Base-by-base conservation (phyloP, 1,139 yeast genomes). In the Taphrina communis region DNA sequence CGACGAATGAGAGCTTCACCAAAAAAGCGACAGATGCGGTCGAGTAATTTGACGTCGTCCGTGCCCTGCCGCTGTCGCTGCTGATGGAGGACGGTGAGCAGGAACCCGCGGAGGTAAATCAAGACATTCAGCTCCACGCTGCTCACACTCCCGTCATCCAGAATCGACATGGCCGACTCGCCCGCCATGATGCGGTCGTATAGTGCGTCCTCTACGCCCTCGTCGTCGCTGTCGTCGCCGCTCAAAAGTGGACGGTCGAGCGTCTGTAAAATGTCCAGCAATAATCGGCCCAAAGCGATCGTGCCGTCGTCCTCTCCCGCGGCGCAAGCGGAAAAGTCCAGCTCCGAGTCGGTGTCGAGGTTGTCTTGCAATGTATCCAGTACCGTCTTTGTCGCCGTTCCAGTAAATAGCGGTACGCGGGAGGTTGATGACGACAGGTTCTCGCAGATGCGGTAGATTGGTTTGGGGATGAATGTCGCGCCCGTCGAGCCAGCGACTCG, bases 361-460 rank as follows among this genome's bases (percentile, higher is more conserved):
- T 36, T 39, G 25, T 58, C 50, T 17, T 61, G 65, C n/a, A 66
- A 21, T 12, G 9, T 38, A 12, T 66, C 59, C 17, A 53, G 35
- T 35, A 39, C 56, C 12, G 36, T 12, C 39, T 31, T 41, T 11
- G 53, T 14, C 21, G 65, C 60, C 19, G 52, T 35, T 11, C 44
- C 9, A 14, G 36, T 14, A 25, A 66, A 51, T 25, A 57, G 53
- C 25, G 51, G 35, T n/a, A 59, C 56, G 12, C 44, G 38, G 31
- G 57, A 48, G 44, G 35, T 35, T 17, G 44, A 14, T n/a, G 48
- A 14, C 9, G 50, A n/a, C 41, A 68, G 48, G 61, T 44, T 21
- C 31, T 68, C 70, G 56, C 68, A 62, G n/a, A 68, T 56, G 39
- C 70, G 56, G 36, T 31, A 38, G 41, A 68, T 66, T 36, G 50